Evolutionary conservation across 495 filamentous ascomycete genomes (phyloP).

Genomic region (Sabuloglossum arenarium): DNA sequence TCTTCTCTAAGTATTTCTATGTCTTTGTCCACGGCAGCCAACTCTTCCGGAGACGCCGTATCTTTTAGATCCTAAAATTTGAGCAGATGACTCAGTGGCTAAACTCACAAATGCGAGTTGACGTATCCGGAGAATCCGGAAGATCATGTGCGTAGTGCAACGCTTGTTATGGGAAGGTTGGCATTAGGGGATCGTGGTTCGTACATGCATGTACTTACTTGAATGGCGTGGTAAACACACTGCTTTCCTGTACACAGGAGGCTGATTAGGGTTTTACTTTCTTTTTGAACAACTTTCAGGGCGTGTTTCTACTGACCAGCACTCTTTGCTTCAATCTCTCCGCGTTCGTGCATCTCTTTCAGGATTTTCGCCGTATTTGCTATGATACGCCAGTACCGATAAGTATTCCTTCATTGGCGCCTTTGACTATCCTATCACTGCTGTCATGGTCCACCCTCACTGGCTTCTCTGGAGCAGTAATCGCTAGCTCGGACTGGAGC

Average conservation of each 20-base stretch:
- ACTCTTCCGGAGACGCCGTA: slow-evolving; percentile 21
- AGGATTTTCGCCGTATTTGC: slow-evolving; percentile 39
- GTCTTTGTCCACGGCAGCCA: slow-evolving; percentile 26
- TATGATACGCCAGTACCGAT: slow-evolving; percentile 8
- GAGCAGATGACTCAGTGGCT: not conserved
- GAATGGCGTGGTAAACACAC: slow-evolving; percentile 37
- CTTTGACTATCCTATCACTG: too few relatives aligned
- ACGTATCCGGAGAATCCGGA: not conserved
- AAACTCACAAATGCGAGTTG: not conserved
- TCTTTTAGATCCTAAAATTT: slow-evolving; percentile 20
- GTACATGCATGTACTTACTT: slow-evolving; percentile 15
- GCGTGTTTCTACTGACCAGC: slow-evolving; percentile 23
- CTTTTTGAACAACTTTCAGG: not conserved
- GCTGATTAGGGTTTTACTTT: not conserved
- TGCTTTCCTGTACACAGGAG: slow-evolving; percentile 29
- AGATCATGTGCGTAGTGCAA: slow-evolving; percentile 1
- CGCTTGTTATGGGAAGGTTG: not conserved
- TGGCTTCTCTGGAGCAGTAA: too few relatives aligned
- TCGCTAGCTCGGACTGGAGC: too few relatives aligned
- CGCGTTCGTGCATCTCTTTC: slow-evolving; percentile 39
- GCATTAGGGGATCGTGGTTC: not conserved
- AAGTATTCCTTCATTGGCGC: not conserved
- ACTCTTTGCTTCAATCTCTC: slow-evolving; percentile 33
- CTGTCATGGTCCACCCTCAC: too few relatives aligned
- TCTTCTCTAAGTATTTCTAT: slow-evolving; percentile 29